These are phyloP conservation scores for Micractinium conductrix DNA, from an alignment of 139 green algal genomes.

Conservation along the genomic window DNA sequence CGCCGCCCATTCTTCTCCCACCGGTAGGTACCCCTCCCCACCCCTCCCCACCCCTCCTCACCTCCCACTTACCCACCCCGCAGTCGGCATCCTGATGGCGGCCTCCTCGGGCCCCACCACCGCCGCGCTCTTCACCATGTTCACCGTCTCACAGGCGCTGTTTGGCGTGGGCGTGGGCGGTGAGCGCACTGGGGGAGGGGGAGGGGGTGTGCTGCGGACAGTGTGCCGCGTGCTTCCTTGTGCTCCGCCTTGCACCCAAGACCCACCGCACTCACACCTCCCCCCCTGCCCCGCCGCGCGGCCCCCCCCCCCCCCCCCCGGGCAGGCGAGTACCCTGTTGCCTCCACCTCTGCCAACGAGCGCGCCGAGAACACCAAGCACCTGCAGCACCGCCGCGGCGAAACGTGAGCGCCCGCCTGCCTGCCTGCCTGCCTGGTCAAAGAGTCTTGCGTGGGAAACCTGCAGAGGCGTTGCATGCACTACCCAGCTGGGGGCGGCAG, in stretches of 20 bases:
- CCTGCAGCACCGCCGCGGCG: slow-evolving; percentile 51
- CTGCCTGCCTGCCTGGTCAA: not conserved
- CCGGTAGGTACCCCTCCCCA: not conserved
- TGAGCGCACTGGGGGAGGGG: slow-evolving; percentile 38
- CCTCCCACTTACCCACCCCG: not conserved
- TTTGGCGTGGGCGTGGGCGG: slow-evolving; percentile 66
- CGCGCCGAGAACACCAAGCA: slow-evolving; percentile 61
- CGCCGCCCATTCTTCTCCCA: too few species aligned
- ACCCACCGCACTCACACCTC: too few species aligned
- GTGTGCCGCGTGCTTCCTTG: too few species aligned
- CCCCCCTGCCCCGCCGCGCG: too few species aligned
- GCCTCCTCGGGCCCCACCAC: slow-evolving; percentile 18
- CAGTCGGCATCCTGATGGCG: slow-evolving; percentile 62
- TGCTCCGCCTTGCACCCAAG: too few species aligned
- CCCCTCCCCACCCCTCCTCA: not conserved
- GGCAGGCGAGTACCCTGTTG: slow-evolving; percentile 72
- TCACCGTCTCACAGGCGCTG: slow-evolving; percentile 52
- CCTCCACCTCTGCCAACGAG: slow-evolving; percentile 77
- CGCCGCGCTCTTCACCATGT: slow-evolving; percentile 57
- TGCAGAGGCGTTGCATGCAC: not conserved
- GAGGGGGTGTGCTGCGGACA: too few species aligned
- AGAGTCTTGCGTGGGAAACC: not conserved
- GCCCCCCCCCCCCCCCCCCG: not conserved
- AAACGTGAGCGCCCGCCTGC: not conserved
- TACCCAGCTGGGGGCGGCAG: too few species aligned